These are phyloP conservation scores for Sungouiozyma intestinalis DNA, from an alignment of 805 yeast genomes.

Conservation along the genomic window DNA sequence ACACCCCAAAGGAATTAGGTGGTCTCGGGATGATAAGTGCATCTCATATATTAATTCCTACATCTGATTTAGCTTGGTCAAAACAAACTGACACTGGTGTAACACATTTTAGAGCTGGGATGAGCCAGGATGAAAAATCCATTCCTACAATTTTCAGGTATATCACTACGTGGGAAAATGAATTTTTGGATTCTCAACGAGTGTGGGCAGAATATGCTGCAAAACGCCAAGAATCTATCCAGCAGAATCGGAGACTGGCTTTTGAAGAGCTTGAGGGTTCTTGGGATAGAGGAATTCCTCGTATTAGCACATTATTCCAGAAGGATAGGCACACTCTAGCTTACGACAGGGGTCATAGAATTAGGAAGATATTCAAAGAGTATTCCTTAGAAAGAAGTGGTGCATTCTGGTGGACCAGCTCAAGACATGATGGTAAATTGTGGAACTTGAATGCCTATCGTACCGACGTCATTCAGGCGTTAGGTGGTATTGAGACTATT, in stretches of 20 bases:
- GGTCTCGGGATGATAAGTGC: conserved; percentile 98
- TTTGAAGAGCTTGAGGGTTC: conserved; percentile 88
- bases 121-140: conserved; percentile 68
- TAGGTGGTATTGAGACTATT: conserved; percentile 95
- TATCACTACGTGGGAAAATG: conserved; percentile 94
- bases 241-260: conserved; percentile 74
- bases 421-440: conserved; percentile 87
- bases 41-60: conserved; percentile 88
- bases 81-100: conserved; percentile 90
- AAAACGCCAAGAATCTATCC: conserved; percentile 76
- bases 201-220: conserved; percentile 97
- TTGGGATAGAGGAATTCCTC: conserved; percentile 96
- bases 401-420: conserved; percentile 95
- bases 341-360: conserved; percentile 86
- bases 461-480: conserved; percentile 91
- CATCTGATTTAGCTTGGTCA: conserved; percentile 85
- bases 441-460: conserved; percentile 92
- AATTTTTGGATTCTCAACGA: conserved; percentile 83
- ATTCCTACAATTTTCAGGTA: conserved; percentile 93
- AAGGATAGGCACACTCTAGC: conserved; percentile 92
- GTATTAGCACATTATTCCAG: conserved; percentile 90
- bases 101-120: conserved; percentile 88
- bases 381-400: conserved; percentile 61
- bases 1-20: conserved; percentile 94
- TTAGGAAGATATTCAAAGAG: conserved; percentile 68